Base-by-base conservation (phyloP, 2,329 filamentous ascomycete species). In the Elsinoe necatrix region DNA sequence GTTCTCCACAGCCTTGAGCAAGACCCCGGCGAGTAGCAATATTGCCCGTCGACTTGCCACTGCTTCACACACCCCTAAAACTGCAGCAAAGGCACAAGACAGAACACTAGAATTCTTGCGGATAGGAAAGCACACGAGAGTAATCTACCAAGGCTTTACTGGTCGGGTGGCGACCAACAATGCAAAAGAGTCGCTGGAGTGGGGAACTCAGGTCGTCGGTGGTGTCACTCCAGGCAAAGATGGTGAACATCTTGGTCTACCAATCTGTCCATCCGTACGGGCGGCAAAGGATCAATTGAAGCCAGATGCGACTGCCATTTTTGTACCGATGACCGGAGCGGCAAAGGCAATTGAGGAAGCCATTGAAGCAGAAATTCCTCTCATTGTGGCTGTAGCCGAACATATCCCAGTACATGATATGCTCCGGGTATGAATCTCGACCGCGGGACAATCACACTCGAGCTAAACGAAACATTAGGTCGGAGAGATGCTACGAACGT, bases 381-480 rank as follows among this genome's bases (percentile, higher is more conserved):
- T 91, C 1, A 82, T 91, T 20, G 86, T 90, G 5, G 85, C 86
- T 4, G 87, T 92, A 5, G 86, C 87, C 4, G 87, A 92, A 67
- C 86, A 90, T 67, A 85, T 91, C 31, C 87, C 87, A 0, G 72
- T 89, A 16, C 86, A 90, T 67, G 86, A 91, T 65, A 84, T 91
- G 67, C 76, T 91, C 61, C 79, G 85, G 62, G 84, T 85, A 70
- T 61, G 75, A 6, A n/a, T 16, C 16, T 16, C 16, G 4, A 29
- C 14, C 8, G 8, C 18, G 2, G 16, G 7, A 12, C 18, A 2
- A 39, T 23, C 29, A 6, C 8, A 16, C 2, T 39, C 29, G 5
- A 25, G n/a, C 31, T 20, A 25, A n/a, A 20, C 23, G 18, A 62
- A 51, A 7, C 14, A 51, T 21, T 14, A 54, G 42, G 27, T 43